phyloP scores from a whole-genome alignment of 148 eudicot species.

The Cornus florida region DNA sequence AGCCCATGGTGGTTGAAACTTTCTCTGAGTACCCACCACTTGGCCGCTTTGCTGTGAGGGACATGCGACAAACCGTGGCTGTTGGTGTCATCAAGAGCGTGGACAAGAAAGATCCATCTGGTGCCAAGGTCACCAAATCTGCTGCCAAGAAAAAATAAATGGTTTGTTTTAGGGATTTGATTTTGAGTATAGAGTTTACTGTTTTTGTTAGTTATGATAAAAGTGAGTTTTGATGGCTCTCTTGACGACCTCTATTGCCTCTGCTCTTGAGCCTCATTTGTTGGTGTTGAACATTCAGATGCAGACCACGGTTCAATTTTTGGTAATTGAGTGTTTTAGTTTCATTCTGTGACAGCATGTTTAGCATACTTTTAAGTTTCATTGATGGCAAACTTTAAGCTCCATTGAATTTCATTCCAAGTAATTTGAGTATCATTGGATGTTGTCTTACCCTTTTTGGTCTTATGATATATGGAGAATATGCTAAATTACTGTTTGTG shows the following conservation, averaged over 20 bases:
- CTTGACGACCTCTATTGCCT: background rate
- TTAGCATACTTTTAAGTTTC: too few species aligned
- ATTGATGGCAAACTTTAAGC: background rate
- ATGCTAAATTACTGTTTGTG: too few species aligned
- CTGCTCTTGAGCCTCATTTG: conserved; percentile 2
- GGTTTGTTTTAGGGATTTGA: background rate
- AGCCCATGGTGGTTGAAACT: conserved; percentile 39
- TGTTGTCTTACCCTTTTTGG: too few species aligned
- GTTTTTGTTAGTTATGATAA: background rate
- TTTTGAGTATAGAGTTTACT: background rate
- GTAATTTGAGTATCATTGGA: too few species aligned
- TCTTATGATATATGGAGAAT: too few species aligned
- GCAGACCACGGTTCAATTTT: background rate
- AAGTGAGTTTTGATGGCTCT: background rate
- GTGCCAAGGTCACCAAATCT: conserved; percentile 23
- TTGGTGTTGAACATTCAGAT: conserved; percentile 6
- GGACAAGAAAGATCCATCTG: conserved; percentile 19
- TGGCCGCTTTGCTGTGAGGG: conserved; percentile 34
- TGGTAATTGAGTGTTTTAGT: background rate
- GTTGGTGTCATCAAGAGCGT: conserved; percentile 31
- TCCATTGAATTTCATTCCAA: background rate
- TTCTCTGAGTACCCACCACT: conserved; percentile 35
- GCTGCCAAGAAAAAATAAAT: conserved; percentile 18
- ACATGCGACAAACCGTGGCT: conserved; percentile 38
- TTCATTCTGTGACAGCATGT: background rate